Evolutionary conservation across 768 basidiomycete genomes (phyloP).

Genomic region (Suillus weaverae): DNA sequence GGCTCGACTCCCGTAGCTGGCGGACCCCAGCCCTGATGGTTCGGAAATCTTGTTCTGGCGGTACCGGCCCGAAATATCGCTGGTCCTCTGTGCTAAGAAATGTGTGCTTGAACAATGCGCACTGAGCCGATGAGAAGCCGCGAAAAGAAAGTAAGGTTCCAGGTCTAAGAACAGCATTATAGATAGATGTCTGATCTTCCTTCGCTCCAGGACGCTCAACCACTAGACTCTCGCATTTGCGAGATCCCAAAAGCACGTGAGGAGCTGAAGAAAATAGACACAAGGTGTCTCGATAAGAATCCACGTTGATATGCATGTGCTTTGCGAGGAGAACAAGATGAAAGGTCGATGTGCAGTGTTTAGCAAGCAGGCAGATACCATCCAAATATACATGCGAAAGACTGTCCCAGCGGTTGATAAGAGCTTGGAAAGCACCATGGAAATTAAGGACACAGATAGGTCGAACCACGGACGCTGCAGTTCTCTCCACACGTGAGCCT

Average conservation of each 20-base stretch:
- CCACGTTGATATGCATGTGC: constrained; percentile 1
- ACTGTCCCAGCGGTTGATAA: constrained; percentile 7
- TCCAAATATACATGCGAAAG: constrained; percentile 7
- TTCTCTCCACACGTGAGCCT: background rate
- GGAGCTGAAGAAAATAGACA: background rate
- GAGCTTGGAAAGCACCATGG: background rate
- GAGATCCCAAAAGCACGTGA: background rate
- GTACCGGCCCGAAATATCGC: background rate
- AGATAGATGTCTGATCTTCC: background rate
- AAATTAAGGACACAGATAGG: constrained; percentile 2
- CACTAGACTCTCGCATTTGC: background rate
- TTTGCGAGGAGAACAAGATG: constrained; percentile 2
- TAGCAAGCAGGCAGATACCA: constrained; percentile 6
- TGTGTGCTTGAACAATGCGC: background rate
- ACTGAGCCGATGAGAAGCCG: background rate
- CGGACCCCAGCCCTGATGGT: background rate
- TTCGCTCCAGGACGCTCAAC: background rate
- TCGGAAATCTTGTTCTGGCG: background rate
- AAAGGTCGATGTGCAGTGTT: background rate
- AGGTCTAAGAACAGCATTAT: background rate
- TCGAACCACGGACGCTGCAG: background rate
- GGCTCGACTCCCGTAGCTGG: background rate
- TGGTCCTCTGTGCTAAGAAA: background rate
- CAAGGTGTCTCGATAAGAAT: background rate
- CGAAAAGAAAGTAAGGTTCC: background rate